Evolutionary conservation across 345 rosid species (phyloP), one percentile per base, ranked within the genome.

Genomic region (Dipteronia sinensis): DNA sequence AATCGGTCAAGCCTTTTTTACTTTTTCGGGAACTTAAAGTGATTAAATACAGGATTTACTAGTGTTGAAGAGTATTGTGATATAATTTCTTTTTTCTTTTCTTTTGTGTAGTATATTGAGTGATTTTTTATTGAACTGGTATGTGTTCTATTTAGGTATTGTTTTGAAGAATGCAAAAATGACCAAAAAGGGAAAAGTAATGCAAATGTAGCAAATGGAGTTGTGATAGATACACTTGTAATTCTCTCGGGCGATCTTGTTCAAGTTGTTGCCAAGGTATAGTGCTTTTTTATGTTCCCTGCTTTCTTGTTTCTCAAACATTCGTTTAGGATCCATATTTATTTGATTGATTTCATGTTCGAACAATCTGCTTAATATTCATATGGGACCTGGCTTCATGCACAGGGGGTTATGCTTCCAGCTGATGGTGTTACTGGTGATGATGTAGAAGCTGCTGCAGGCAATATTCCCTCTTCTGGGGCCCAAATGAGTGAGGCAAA

Each of bases 221-320:
- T 46, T 78, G 73, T 89, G 73, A 78, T 95, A 59, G 90, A 90
- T 71, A 90, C 97, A 1, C 93, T 93, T 76, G 90, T 93, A 69
- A 88, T 95, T 73, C 85, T 82, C 23, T 81, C 98, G 1, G 74
- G 77, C 61, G 90, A 93, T 81, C 88, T 95, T 79, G 98, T 89
- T 83, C 95, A 93, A 90, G 88, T 93, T 58, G 85, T 93, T 85
- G 95, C 95, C 0, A 89, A 87, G 93, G 98, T 90, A 84, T 79
- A 80, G 72, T 42, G 65, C 25, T 68, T 71, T 40, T 40, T 55
- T 51, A 29, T 0, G 16, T 65, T 77, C 17, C 62, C 47, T 74
- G 55, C 49, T 62, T 68, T 67, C 66, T 10, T 67, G 75, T 67
- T 62, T 65, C 73, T 0, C n/a, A 0, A 16, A 46, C 63, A 10